Conservation (phyloP, 2,329 filamentous ascomycete genomes). For the Nigrospora sphaerica region DNA sequence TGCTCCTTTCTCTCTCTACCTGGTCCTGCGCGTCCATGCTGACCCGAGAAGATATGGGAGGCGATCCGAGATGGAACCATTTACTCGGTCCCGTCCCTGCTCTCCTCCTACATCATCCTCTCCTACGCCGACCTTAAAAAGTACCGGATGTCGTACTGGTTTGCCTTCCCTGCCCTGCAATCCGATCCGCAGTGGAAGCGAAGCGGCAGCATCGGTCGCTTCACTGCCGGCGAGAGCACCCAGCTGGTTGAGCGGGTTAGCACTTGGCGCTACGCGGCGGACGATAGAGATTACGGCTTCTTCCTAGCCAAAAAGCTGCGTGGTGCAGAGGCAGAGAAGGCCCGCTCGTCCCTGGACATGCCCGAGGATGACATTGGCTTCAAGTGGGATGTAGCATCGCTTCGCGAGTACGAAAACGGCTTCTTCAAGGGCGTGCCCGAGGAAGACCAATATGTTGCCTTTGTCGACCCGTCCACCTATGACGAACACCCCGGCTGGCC, state of each 20-base stretch:
- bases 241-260: slow-evolving; percentile 75
- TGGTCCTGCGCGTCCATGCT: neutral
- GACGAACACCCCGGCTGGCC: slow-evolving; percentile 85
- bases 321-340: slow-evolving; percentile 20
- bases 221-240: slow-evolving; percentile 66
- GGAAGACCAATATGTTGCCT: slow-evolving; percentile 77
- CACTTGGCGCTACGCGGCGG: slow-evolving; percentile 78
- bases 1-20: neutral
- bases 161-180: slow-evolving; percentile 88
- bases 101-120: slow-evolving; percentile 81
- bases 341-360: slow-evolving; percentile 41
- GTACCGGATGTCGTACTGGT: slow-evolving; percentile 97
- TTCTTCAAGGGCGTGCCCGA: slow-evolving; percentile 71
- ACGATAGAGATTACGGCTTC: slow-evolving; percentile 84
- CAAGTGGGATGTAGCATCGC: slow-evolving; percentile 68
- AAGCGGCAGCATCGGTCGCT: slow-evolving; percentile 40
- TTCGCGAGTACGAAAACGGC: slow-evolving; percentile 74
- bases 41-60: slow-evolving; percentile 74
- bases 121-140: slow-evolving; percentile 96
- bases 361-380: slow-evolving; percentile 54
- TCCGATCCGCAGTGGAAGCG: slow-evolving; percentile 79
- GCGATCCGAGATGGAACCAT: slow-evolving; percentile 95
- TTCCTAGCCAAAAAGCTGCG: slow-evolving; percentile 81
- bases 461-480: slow-evolving; percentile 91
- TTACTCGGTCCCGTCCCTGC: slow-evolving; percentile 85